Percentiles rank a stretch among this genome's conserved stretches.
Conservation (phyloP, 2,329 filamentous ascomycete genomes). For the Chalara sp. region DNA sequence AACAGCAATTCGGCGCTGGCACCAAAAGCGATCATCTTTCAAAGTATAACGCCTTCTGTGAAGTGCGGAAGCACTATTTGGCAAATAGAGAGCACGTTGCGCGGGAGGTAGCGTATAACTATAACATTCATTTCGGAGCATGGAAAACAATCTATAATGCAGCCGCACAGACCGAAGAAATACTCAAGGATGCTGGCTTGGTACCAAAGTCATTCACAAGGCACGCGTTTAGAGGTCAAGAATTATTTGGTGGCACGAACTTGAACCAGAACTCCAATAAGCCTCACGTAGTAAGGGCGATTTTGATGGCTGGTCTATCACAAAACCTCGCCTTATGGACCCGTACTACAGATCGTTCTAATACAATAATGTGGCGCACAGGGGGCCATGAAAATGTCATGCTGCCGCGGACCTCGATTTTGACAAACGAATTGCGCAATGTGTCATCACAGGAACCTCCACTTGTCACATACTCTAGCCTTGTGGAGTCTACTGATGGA, state of each 20-base stretch:
- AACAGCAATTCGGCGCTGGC: slow-evolving; percentile 57
- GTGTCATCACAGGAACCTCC: not conserved
- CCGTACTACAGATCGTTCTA: too few species aligned
- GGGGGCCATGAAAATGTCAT: not conserved
- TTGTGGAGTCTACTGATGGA: not conserved
- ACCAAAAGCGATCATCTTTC: slow-evolving; percentile 40
- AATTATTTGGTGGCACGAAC: slow-evolving; percentile 23
- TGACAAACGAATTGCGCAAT: not conserved
- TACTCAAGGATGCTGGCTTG: not conserved
- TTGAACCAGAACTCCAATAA: slow-evolving; percentile 40
- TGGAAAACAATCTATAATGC: not conserved
- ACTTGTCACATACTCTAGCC: not conserved
- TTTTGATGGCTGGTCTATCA: slow-evolving; percentile 37
- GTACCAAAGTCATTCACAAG: not conserved
- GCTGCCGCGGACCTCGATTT: slow-evolving; percentile 1
- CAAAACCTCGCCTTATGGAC: slow-evolving; percentile 34
- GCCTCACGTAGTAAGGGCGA: slow-evolving; percentile 36
- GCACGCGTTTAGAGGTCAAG: slow-evolving; percentile 1
- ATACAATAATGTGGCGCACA: not conserved
- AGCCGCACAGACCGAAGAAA: not conserved
- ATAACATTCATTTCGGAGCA: slow-evolving; percentile 23
- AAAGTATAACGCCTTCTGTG: slow-evolving; percentile 35
- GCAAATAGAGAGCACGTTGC: not conserved
- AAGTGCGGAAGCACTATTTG: slow-evolving; percentile 28
- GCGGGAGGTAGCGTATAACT: slow-evolving; percentile 8